Conservation (phyloP, 345 rosid genomes). For the Nephelium lappaceum region DNA sequence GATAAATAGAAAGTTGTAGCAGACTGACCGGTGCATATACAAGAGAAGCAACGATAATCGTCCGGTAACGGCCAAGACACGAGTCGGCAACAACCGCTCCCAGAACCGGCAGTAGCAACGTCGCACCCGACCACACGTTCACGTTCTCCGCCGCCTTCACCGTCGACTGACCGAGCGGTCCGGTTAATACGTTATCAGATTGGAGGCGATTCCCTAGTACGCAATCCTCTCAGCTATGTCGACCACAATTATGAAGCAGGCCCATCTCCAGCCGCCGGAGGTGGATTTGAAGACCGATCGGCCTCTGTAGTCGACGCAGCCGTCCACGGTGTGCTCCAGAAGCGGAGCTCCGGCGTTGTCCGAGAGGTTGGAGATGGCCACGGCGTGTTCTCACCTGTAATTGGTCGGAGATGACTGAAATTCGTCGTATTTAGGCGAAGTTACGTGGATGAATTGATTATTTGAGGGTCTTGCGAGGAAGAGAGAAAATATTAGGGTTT, state of each 20-base stretch:
- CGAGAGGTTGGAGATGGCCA: not conserved
- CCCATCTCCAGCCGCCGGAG: slow-evolving; percentile 58
- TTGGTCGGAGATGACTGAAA: not conserved
- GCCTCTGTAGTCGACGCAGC: slow-evolving; percentile 37
- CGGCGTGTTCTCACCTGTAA: not conserved
- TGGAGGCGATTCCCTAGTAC: slow-evolving; percentile 48
- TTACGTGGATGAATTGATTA: not conserved
- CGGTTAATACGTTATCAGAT: slow-evolving; percentile 52
- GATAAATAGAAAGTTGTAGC: not conserved
- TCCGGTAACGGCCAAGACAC: slow-evolving; percentile 55
- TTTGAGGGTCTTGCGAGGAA: not conserved
- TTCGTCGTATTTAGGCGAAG: not conserved
- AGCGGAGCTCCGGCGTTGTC: slow-evolving; percentile 21
- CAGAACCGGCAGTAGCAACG: slow-evolving; percentile 48
- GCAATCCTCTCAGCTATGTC: slow-evolving; percentile 59
- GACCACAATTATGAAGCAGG: slow-evolving; percentile 50
- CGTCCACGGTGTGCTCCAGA: slow-evolving; percentile 32
- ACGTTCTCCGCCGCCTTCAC: slow-evolving; percentile 54
- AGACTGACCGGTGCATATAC: slow-evolving; percentile 41
- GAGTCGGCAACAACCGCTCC: slow-evolving; percentile 58
- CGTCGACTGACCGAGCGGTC: slow-evolving; percentile 49
- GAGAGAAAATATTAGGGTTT: not conserved
- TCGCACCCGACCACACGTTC: slow-evolving; percentile 53
- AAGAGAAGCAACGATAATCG: slow-evolving; percentile 45
- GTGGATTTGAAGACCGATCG: slow-evolving; percentile 32